Evolutionary conservation across 2,329 filamentous ascomycete species (phyloP), one percentile per base, ranked within the genome.

Genomic region (Myriosclerotinia duriaeana): DNA sequence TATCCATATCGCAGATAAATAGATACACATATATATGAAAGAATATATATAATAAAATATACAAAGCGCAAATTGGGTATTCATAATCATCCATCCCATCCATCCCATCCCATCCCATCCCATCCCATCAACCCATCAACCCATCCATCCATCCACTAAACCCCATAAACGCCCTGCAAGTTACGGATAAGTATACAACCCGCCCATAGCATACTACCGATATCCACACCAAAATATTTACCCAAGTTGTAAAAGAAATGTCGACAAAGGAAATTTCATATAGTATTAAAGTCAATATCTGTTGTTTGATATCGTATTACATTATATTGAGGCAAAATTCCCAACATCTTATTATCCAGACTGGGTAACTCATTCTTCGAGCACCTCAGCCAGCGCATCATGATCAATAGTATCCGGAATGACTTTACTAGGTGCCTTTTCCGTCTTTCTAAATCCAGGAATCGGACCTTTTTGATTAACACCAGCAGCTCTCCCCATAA

Each of bases 381-480:
- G 59, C 15, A 74, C 66, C 60, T 77, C 75, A 22, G 66, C 69
- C 55, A 77, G 59, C 12, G 74, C 74, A 46, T 76, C 74, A 46
- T 68, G 69, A 67, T 77, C 74, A 3, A 77, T 71, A 2, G 61
- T 56, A 53, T 68, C 69, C 2, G 74, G 67, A n/a, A 60, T 69
- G 5, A 76, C 75, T 52, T 71, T 70, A 54, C 73, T 74, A 8
- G 76, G 75, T 36, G 72, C 71, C 46, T 68, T 73, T n/a, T 73
- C 72, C 2, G 50, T 53, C 65, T 85, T 81, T 36, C 86, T 61
- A 70, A 94, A 89, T 0, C 91, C 91, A 0, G 89, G 86, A 53
- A 95, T 89, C 0, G 86, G 83, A 0, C 91, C 91, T 1, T 85
- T 83, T 75, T 94, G 91, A 73, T 95, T 95, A 74, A 95, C 92